Evolutionary conservation across 2,329 filamentous ascomycete species (phyloP).

Genomic region (Aureobasidium melanogenum): DNA sequence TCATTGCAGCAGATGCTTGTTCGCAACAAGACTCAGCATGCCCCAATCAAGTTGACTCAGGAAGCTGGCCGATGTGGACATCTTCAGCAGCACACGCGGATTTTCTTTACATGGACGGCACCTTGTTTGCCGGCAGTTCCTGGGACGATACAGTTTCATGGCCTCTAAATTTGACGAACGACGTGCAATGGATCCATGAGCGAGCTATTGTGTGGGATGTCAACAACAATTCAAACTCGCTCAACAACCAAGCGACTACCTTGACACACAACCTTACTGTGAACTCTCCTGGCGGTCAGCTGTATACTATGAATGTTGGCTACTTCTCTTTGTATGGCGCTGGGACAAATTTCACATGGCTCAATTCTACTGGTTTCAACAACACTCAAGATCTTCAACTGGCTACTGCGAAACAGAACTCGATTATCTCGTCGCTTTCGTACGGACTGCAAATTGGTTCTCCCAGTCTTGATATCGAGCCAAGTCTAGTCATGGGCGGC

Average conservation of each 20-base stretch:
- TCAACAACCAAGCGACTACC: neutral
- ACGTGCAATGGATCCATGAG: neutral
- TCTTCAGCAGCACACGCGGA: neutral
- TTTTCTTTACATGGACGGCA: neutral
- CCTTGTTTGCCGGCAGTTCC: neutral
- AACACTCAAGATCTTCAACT: neutral
- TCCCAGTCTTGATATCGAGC: neutral
- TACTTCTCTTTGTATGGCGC: conserved; percentile 2
- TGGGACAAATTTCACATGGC: neutral
- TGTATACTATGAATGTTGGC: conserved; percentile 1
- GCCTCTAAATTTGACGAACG: neutral
- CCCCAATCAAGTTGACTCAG: neutral
- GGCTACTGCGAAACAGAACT: neutral
- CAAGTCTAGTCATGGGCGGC: neutral
- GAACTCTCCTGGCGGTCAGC: neutral
- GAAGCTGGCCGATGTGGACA: conserved; percentile 1
- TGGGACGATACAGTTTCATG: conserved; percentile 3
- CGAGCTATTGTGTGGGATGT: neutral
- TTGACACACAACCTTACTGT: neutral
- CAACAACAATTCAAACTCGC: neutral
- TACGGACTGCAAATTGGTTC: neutral
- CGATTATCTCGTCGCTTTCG: neutral
- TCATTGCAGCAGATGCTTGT: neutral
- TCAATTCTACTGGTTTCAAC: neutral
- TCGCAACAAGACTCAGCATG: neutral